A percentile compares a stretch with the other conserved stretches of the same genome.
These are phyloP conservation scores for Cutaneotrichosporon sp. DNA, from an alignment of 1,284 basidiomycete species.

Conservation along the genomic window DNA sequence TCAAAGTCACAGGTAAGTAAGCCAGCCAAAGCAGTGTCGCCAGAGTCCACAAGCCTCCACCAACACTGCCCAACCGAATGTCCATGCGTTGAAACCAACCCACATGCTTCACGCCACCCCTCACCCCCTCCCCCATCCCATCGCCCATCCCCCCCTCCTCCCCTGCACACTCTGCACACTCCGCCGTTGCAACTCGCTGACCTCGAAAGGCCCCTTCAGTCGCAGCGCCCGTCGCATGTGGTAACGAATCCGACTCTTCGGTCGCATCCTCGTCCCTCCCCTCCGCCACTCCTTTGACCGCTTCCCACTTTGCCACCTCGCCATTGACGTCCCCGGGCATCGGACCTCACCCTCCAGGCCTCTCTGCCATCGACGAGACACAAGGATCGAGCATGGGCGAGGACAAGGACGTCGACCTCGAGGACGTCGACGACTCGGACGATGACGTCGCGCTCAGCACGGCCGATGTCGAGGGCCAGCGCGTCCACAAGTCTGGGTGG, in stretches of 20 bases:
- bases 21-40: neutral
- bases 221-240: constrained; percentile 33
- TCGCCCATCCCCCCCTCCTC: no score
- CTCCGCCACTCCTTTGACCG: constrained; percentile 29
- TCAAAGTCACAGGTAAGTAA: constrained; percentile 9
- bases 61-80: neutral
- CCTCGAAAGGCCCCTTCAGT: neutral
- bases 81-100: neutral
- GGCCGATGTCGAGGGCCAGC: constrained; percentile 64
- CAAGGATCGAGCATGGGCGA: constrained; percentile 9
- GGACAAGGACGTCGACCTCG: constrained; percentile 53
- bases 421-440: constrained; percentile 27
- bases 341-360: constrained; percentile 21
- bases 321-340: constrained; percentile 28
- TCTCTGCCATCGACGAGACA: constrained; percentile 40
- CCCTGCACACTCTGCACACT: no score
- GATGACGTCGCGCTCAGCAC: constrained; percentile 69
- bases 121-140: no score
- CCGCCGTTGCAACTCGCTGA: neutral
- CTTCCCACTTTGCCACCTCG: constrained; percentile 18
- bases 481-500: constrained; percentile 85
- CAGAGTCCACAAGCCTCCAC: no score
- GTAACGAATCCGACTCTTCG: constrained; percentile 84
- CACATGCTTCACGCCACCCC: neutral
- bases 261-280: constrained; percentile 57